A percentile compares a stretch with the other conserved stretches of the same genome.
These are phyloP conservation scores for Pleurotus platypus DNA, from an alignment of 768 basidiomycete genomes.

Conservation along the genomic window DNA sequence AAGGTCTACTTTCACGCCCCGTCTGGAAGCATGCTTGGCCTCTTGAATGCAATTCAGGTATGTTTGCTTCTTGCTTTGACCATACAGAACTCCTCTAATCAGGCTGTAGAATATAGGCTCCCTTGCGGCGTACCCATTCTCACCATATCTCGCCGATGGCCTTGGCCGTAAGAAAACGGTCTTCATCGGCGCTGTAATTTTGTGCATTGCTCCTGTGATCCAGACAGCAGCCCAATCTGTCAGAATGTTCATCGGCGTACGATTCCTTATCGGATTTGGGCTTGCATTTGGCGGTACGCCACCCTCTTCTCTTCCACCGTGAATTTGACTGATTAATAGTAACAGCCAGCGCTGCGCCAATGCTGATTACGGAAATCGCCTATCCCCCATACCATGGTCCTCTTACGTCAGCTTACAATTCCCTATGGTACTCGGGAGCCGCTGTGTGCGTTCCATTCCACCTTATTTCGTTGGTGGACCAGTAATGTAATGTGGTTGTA, in stretches of 20 bases:
- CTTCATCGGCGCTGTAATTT: slow-evolving; percentile 26
- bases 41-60: slow-evolving; percentile 1
- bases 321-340: slow-evolving; percentile 13
- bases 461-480: not conserved
- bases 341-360: slow-evolving; percentile 31
- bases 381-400: slow-evolving; percentile 38
- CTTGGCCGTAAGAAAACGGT: not conserved
- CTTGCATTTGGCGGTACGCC: slow-evolving; percentile 3
- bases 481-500: not conserved
- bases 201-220: slow-evolving; percentile 27
- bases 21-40: not conserved
- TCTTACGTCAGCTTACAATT: slow-evolving; percentile 30
- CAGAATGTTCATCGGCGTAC: slow-evolving; percentile 30
- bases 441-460: slow-evolving; percentile 10
- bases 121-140: not conserved
- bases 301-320: not conserved
- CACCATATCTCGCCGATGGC: slow-evolving; percentile 4
- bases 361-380: slow-evolving; percentile 38
- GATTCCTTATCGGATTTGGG: slow-evolving; percentile 6
- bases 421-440: slow-evolving; percentile 29
- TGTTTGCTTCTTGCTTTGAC: too few species aligned
- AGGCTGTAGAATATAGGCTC: not conserved
- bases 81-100: not conserved
- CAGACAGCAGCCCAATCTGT: slow-evolving; percentile 27
- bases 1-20: not conserved